phyloP scores from a whole-genome alignment of 1,139 yeast species.

The Pneumocystis jirovecii region DNA sequence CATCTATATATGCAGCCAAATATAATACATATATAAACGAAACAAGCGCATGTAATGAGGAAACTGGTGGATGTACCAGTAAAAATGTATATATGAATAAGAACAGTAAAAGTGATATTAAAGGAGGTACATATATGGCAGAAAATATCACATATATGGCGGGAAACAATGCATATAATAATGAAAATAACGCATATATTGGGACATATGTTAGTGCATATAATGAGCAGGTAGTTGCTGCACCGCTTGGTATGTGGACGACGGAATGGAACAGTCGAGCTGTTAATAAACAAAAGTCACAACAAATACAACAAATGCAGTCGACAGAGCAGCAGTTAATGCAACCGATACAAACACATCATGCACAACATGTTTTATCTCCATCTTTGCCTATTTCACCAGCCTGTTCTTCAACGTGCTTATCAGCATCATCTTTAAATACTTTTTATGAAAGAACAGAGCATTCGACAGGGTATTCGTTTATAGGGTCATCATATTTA shows the following conservation, averaged over 20 bases:
- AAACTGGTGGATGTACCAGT: background rate
- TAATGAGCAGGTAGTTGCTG: background rate
- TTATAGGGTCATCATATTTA: background rate
- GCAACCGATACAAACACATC: too few relatives aligned
- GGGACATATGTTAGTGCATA: background rate
- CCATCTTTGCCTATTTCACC: too few relatives aligned
- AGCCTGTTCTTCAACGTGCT: too few relatives aligned
- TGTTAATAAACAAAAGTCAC: background rate
- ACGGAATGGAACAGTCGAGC: background rate
- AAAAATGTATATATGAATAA: too few relatives aligned
- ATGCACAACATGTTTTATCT: too few relatives aligned
- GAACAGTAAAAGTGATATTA: too few relatives aligned
- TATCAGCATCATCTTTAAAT: background rate
- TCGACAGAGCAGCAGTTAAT: too few relatives aligned
- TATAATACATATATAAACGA: too few relatives aligned
- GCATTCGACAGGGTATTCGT: background rate
- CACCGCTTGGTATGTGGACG: background rate
- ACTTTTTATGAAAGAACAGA: background rate
- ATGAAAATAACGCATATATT: background rate
- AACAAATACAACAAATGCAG: too few relatives aligned
- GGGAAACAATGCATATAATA: too few relatives aligned
- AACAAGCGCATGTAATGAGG: background rate
- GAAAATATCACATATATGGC: background rate
- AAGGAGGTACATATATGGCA: background rate
- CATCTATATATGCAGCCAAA: too few relatives aligned